Evolutionary conservation across 108 stramenopile species (phyloP).

Genomic region (Mediolabrus comicus): DNA sequence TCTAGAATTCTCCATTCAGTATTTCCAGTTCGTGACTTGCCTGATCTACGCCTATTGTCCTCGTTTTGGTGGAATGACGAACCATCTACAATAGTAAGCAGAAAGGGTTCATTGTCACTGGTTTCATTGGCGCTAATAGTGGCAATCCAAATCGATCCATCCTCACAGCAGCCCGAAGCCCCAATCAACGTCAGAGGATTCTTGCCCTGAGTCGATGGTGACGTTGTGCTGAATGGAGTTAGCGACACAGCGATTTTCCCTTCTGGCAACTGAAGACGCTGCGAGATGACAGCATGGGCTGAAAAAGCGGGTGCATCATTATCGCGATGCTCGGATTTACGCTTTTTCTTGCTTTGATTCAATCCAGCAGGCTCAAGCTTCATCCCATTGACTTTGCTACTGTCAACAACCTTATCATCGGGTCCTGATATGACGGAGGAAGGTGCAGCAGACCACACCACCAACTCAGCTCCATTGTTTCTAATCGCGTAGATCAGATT

Average conservation of each 20-base stretch:
- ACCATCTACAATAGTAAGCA: constrained; percentile 24
- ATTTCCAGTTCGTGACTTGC: constrained; percentile 1
- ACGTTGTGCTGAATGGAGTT: constrained; percentile 25
- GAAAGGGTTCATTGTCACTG: constrained; percentile 1
- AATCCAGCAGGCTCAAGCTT: not conserved
- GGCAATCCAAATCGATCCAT: constrained; percentile 46
- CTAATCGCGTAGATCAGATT: constrained; percentile 42
- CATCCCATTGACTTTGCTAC: not conserved
- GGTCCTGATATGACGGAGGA: constrained; percentile 41
- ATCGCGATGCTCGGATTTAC: constrained; percentile 9
- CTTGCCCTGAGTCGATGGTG: constrained; percentile 6
- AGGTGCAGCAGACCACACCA: constrained; percentile 43
- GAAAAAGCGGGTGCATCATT: not conserved
- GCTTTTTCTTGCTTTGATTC: constrained; percentile 16
- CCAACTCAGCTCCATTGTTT: constrained; percentile 39
- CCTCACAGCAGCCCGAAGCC: constrained; percentile 40
- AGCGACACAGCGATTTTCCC: constrained; percentile 25
- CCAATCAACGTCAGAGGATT: constrained; percentile 16
- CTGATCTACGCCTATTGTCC: constrained; percentile 3
- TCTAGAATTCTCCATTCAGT: constrained; percentile 19
- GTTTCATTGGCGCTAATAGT: constrained; percentile 2
- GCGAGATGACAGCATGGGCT: constrained; percentile 8
- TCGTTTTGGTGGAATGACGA: constrained; percentile 19
- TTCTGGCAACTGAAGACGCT: constrained; percentile 24
- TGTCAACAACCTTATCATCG: constrained; percentile 16